Percentiles rank a stretch among this genome's conserved stretches.
Conservation (phyloP, 768 basidiomycete genomes). For the Suillus ampliporus region DNA sequence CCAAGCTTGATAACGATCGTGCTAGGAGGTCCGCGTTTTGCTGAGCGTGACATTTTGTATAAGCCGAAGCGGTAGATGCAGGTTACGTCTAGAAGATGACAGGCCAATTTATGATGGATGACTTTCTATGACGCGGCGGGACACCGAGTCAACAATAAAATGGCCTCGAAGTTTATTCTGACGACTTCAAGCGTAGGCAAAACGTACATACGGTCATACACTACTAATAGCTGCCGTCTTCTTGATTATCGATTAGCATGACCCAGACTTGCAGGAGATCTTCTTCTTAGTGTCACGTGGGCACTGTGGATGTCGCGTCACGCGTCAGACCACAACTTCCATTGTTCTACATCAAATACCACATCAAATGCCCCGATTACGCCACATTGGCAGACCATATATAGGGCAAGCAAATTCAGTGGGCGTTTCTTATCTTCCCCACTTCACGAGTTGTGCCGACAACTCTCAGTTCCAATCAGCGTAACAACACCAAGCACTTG, state of each 20-base stretch:
- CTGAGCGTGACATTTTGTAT: conserved; percentile 24
- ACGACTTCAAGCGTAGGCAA: background rate
- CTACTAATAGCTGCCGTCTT: no score
- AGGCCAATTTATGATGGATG: background rate
- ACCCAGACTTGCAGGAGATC: no score
- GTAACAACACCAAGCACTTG: background rate
- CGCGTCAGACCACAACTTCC: no score
- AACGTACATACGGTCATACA: no score
- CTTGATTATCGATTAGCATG: no score
- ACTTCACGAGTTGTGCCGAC: background rate
- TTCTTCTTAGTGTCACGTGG: no score
- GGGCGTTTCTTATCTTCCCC: background rate
- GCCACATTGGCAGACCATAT: background rate
- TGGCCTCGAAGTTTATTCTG: background rate
- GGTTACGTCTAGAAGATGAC: background rate
- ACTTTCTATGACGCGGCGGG: background rate
- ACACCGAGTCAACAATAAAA: background rate
- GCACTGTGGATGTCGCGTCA: no score
- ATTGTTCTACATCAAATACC: no score
- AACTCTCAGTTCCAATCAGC: background rate
- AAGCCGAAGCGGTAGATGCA: background rate
- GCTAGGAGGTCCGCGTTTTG: conserved; percentile 42
- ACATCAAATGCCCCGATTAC: no score
- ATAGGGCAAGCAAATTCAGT: background rate
- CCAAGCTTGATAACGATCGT: conserved; percentile 91